Evolutionary conservation across 345 rosid genomes (phyloP).

Genomic region (Euphorbia lathyris): DNA sequence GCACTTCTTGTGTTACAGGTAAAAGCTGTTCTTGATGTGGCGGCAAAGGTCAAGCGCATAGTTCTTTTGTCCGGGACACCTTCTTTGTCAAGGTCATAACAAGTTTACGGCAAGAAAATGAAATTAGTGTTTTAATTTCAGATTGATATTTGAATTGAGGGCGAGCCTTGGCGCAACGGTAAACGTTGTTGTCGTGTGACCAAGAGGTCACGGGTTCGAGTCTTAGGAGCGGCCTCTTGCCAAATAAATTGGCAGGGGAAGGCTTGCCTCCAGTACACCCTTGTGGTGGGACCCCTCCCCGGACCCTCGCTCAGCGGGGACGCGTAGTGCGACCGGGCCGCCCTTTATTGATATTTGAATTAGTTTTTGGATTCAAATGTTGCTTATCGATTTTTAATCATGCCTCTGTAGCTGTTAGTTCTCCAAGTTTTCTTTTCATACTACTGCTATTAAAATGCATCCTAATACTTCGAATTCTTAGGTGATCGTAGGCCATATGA

Average conservation of each 20-base stretch:
- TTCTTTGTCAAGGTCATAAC: slow-evolving; percentile 90
- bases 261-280: too few species aligned
- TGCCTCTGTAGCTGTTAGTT: background rate
- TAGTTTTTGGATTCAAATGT: slow-evolving; percentile 1
- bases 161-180: too few species aligned
- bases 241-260: too few species aligned
- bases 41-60: slow-evolving; percentile 64
- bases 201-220: too few species aligned
- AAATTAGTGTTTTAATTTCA: background rate
- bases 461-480: slow-evolving; percentile 43
- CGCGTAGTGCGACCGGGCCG: too few species aligned
- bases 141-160: slow-evolving; percentile 8
- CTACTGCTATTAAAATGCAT: slow-evolving; percentile 11
- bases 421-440: slow-evolving; percentile 2
- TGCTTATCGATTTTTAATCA: background rate
- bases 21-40: slow-evolving; percentile 75
- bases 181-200: too few species aligned
- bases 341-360: slow-evolving; percentile 11
- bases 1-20: slow-evolving; percentile 43
- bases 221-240: too few species aligned
- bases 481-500: slow-evolving; percentile 87
- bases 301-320: too few species aligned
- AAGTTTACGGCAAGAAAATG: slow-evolving; percentile 16
- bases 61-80: slow-evolving; percentile 94
- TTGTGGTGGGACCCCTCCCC: too few species aligned